Conservation (phyloP, 495 filamentous ascomycete species). For the Cercophora sp. region DNA sequence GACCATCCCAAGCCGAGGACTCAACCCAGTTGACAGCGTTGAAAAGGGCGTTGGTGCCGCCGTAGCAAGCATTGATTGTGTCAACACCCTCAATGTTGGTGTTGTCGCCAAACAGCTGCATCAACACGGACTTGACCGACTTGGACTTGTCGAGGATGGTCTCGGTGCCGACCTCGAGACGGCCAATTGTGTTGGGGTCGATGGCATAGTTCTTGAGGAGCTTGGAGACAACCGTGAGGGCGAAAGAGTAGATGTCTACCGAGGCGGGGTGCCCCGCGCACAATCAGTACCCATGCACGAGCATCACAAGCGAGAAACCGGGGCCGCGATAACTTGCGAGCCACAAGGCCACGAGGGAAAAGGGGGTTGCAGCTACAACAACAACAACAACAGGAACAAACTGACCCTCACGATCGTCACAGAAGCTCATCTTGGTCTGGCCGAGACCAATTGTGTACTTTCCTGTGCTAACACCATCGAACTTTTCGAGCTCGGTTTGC, state of each 20-base stretch:
- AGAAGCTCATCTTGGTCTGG: slow-evolving; percentile 99
- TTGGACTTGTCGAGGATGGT: slow-evolving; percentile 99
- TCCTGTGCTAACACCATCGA: slow-evolving; percentile 89
- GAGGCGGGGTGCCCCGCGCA: slow-evolving; percentile 17
- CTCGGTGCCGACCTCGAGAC: slow-evolving; percentile 97
- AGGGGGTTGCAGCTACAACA: neutral
- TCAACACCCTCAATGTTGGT: slow-evolving; percentile 96
- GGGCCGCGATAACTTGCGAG: no score
- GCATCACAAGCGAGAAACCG: no score
- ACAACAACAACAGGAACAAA: slow-evolving; percentile 15
- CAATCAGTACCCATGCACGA: slow-evolving; percentile 24
- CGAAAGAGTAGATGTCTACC: slow-evolving; percentile 95
- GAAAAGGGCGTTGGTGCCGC: slow-evolving; percentile 95
- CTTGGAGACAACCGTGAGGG: slow-evolving; percentile 82
- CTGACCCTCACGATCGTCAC: slow-evolving; percentile 95
- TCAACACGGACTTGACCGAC: slow-evolving; percentile 98
- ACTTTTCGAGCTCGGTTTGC: slow-evolving; percentile 92
- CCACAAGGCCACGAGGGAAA: neutral
- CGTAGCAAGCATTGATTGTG: slow-evolving; percentile 96
- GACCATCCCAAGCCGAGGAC: slow-evolving; percentile 96
- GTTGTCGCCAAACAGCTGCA: slow-evolving; percentile 88
- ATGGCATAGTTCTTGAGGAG: slow-evolving; percentile 91
- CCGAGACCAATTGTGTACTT: slow-evolving; percentile 99
- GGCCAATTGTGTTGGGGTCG: slow-evolving; percentile 83
- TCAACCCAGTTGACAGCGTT: slow-evolving; percentile 98